phyloP scores from a whole-genome alignment of 2,329 filamentous ascomycete species.

The Aspergillus sergii region DNA sequence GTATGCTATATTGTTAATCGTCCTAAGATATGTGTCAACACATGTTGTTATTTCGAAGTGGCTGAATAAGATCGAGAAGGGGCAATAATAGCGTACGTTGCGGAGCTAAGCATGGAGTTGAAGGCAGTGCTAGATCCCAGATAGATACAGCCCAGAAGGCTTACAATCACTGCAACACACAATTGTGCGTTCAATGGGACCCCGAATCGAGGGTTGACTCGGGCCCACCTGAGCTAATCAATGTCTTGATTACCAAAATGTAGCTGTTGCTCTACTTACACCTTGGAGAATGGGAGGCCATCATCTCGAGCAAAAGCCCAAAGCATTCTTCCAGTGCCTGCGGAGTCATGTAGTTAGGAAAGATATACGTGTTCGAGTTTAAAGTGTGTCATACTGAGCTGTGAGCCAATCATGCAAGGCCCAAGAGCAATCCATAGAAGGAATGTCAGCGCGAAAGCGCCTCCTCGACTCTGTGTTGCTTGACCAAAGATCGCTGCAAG shows the following conservation, averaged over 20 bases:
- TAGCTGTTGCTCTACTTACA: slow-evolving; percentile 17
- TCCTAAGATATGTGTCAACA: slow-evolving; percentile 29
- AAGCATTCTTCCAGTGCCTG: slow-evolving; percentile 56
- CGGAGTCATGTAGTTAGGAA: slow-evolving; percentile 14
- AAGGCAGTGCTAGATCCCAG: slow-evolving; percentile 69
- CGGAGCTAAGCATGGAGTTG: slow-evolving; percentile 50
- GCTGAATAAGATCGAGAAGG: not conserved
- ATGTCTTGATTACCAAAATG: not conserved
- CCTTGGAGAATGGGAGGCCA: slow-evolving; percentile 38
- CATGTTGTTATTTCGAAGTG: not conserved
- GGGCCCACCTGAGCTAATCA: slow-evolving; percentile 39
- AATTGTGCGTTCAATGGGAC: slow-evolving; percentile 60
- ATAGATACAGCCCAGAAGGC: slow-evolving; percentile 65
- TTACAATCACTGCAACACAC: slow-evolving; percentile 52
- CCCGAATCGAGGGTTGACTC: slow-evolving; percentile 47
- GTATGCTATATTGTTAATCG: slow-evolving; percentile 52
- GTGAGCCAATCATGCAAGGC: slow-evolving; percentile 37
- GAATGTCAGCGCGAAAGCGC: slow-evolving; percentile 55
- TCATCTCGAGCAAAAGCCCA: slow-evolving; percentile 63
- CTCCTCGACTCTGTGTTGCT: slow-evolving; percentile 54
- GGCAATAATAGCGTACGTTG: slow-evolving; percentile 18
- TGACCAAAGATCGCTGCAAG: slow-evolving; percentile 68
- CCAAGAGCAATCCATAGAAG: slow-evolving; percentile 38
- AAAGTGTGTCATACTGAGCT: slow-evolving; percentile 27
- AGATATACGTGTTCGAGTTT: slow-evolving; percentile 15